Evolutionary conservation across 1,284 basidiomycete genomes (phyloP).

Genomic region (Sanghuangporus sanghuang): DNA sequence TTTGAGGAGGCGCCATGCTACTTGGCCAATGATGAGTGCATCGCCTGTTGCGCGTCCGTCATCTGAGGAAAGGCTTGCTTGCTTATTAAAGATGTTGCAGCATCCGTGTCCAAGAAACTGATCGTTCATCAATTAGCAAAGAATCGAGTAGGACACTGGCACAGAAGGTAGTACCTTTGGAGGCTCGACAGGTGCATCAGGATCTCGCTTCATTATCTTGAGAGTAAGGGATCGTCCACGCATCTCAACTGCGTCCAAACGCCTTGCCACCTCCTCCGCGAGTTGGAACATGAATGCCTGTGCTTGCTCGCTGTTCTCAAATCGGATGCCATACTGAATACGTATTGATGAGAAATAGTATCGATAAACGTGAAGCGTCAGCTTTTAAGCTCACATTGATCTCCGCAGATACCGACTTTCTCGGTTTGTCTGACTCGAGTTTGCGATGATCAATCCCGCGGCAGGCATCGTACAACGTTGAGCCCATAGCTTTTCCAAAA

Average conservation of each 20-base stretch:
- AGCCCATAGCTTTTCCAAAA: slow-evolving; percentile 80
- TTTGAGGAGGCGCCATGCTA: slow-evolving; percentile 73
- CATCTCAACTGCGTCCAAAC: slow-evolving; percentile 63
- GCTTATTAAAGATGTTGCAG: slow-evolving; percentile 82
- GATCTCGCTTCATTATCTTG: slow-evolving; percentile 86
- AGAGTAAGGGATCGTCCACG: slow-evolving; percentile 73
- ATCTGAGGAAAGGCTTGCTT: slow-evolving; percentile 51
- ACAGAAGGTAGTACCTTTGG: slow-evolving; percentile 61
- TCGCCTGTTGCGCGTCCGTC: slow-evolving; percentile 73
- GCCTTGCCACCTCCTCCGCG: slow-evolving; percentile 68
- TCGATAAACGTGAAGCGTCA: slow-evolving; percentile 21
- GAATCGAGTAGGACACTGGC: neutral
- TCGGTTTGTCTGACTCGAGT: slow-evolving; percentile 77
- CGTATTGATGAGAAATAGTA: slow-evolving; percentile 5
- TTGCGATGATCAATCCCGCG: slow-evolving; percentile 79
- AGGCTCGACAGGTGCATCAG: slow-evolving; percentile 85
- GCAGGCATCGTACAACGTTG: slow-evolving; percentile 79
- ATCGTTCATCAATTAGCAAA: slow-evolving; percentile 2
- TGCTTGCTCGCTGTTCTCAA: slow-evolving; percentile 77
- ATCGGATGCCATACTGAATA: slow-evolving; percentile 88
- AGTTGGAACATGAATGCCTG: slow-evolving; percentile 74
- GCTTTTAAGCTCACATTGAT: slow-evolving; percentile 66
- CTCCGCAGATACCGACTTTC: slow-evolving; percentile 87
- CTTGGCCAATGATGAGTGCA: slow-evolving; percentile 63
- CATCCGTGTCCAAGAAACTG: slow-evolving; percentile 92